Conservation (phyloP, 2,329 filamentous ascomycete species). For the Beauveria sp. region DNA sequence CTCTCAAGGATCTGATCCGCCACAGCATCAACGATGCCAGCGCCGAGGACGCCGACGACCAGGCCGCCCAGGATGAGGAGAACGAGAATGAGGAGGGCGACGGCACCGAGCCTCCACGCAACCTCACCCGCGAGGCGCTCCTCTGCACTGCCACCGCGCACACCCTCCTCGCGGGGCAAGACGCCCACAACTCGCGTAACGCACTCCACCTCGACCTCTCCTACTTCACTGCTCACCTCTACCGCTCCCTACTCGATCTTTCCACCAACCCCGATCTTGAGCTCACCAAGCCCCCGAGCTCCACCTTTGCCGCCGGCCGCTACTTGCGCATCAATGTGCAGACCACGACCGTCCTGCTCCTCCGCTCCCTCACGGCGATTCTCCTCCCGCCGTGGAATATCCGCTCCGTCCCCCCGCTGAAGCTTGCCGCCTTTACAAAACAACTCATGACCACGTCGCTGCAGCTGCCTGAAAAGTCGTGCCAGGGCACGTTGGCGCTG, state of each 20-base stretch:
- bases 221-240: constrained; percentile 93
- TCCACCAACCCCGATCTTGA: constrained; percentile 82
- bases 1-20: constrained; percentile 83
- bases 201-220: constrained; percentile 82
- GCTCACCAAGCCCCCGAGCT: constrained; percentile 45
- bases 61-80: constrained; percentile 33
- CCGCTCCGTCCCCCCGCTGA: constrained; percentile 68
- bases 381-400: constrained; percentile 70
- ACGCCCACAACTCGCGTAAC: constrained; percentile 75
- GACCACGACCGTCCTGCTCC: constrained; percentile 85
- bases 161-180: constrained; percentile 90
- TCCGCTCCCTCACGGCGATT: constrained; percentile 76
- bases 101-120: constrained; percentile 45
- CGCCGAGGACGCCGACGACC: constrained; percentile 36
- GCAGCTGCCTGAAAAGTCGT: constrained; percentile 85
- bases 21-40: constrained; percentile 56
- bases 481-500: constrained; percentile 70
- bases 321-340: constrained; percentile 77
- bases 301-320: constrained; percentile 29
- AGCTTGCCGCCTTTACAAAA: constrained; percentile 89
- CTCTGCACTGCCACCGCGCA: constrained; percentile 96
- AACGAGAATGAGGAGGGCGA: constrained; percentile 36
- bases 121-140: constrained; percentile 76
- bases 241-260: constrained; percentile 72
- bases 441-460: constrained; percentile 75